Conservation (phyloP, 2,329 filamentous ascomycete species). For the Zarea fungicola region DNA sequence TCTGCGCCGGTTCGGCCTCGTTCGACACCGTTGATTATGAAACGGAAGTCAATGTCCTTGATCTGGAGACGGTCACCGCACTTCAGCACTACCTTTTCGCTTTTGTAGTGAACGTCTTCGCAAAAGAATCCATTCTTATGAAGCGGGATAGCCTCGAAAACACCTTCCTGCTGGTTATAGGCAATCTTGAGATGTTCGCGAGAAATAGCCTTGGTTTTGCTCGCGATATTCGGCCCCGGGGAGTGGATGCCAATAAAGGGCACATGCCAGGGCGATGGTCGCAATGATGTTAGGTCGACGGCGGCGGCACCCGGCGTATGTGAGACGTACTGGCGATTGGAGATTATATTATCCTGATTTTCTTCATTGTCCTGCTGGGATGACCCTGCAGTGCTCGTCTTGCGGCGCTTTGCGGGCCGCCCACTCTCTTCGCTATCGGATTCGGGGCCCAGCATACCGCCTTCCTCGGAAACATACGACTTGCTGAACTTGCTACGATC, state of each 20-base stretch:
- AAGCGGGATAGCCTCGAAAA: constrained; percentile 59
- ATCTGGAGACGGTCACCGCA: constrained; percentile 66
- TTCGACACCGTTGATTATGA: constrained; percentile 62
- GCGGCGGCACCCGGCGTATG: constrained; percentile 55
- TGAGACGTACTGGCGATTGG: constrained; percentile 55
- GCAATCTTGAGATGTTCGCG: constrained; percentile 67
- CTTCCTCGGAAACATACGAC: constrained; percentile 64
- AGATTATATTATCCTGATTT: constrained; percentile 42
- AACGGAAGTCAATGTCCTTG: constrained; percentile 62
- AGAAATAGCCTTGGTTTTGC: constrained; percentile 67
- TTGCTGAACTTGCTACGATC: constrained; percentile 54
- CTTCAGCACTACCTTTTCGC: constrained; percentile 51
- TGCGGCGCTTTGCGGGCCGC: constrained; percentile 43
- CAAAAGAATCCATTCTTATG: constrained; percentile 66
- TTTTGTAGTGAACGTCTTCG: constrained; percentile 54
- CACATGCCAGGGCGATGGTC: constrained; percentile 56
- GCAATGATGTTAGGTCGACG: constrained; percentile 54
- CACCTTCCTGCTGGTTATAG: constrained; percentile 57
- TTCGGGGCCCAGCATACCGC: constrained; percentile 61
- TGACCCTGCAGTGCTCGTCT: constrained; percentile 39
- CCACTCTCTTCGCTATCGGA: constrained; percentile 50
- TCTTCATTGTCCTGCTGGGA: constrained; percentile 39
- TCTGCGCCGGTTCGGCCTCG: constrained; percentile 54
- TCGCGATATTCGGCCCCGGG: constrained; percentile 54
- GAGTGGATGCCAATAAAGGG: constrained; percentile 70